A percentile compares a stretch with the other conserved stretches of the same genome.
Evolutionary conservation across 148 eudicot genomes (phyloP).

Genomic region (Camellia sinensis): DNA sequence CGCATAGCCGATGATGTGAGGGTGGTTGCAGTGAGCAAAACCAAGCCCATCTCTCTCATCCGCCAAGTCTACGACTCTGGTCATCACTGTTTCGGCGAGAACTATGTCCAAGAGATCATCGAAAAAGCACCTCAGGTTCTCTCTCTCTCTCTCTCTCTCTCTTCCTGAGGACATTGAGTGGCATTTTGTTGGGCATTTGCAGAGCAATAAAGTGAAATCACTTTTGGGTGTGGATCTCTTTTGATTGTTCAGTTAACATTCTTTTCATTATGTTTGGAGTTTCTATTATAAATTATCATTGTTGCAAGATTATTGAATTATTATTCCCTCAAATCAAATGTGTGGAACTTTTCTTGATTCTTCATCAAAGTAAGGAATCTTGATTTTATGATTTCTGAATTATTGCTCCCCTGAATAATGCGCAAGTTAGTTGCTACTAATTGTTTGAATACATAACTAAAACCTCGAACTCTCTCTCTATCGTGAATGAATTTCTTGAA

Average conservation of each 20-base stretch:
- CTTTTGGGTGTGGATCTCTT: slow-evolving; percentile 46
- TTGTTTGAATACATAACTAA: too few species aligned
- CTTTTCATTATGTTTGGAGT: not conserved
- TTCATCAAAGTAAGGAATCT: not conserved
- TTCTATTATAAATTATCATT: not conserved
- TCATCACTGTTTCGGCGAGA: too few species aligned
- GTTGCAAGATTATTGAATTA: not conserved
- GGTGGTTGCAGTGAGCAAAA: slow-evolving; percentile 83
- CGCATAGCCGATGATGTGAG: slow-evolving; percentile 48
- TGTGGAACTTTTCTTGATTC: not conserved
- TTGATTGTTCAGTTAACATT: not conserved
- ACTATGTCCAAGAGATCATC: too few species aligned
- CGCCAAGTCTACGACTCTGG: too few species aligned
- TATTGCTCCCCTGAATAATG: not conserved
- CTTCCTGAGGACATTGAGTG: slow-evolving; percentile 85
- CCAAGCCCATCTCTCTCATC: too few species aligned
- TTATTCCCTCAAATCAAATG: not conserved
- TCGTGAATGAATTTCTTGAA: not conserved
- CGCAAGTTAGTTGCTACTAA: not conserved
- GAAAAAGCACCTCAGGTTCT: too few species aligned
- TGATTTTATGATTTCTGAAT: not conserved
- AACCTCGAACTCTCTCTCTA: too few species aligned
- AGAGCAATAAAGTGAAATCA: slow-evolving; percentile 84
- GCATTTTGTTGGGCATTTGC: slow-evolving; percentile 94
- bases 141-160: slow-evolving; percentile 8